These are phyloP conservation scores for Cardiospermum halicacabum DNA, from an alignment of 345 rosid species.

Conservation along the genomic window DNA sequence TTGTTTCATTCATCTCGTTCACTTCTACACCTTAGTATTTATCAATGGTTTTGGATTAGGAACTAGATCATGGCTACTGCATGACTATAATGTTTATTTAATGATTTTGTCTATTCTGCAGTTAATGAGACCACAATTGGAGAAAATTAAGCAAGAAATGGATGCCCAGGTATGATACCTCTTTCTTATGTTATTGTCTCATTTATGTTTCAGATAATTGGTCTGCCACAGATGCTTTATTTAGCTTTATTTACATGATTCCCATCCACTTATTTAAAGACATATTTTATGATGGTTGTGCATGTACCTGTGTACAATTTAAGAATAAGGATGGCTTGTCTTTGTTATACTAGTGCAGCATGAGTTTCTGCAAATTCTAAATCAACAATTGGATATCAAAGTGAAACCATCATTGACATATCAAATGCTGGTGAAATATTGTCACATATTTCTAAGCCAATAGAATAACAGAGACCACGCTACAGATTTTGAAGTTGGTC, in stretches of 20 bases:
- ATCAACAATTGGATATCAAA: background rate
- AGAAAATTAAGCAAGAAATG: slow-evolving; percentile 55
- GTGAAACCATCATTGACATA: slow-evolving; percentile 1
- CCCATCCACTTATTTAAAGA: too few species aligned
- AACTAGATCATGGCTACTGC: background rate
- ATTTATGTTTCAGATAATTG: background rate
- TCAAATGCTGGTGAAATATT: background rate
- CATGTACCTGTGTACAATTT: background rate
- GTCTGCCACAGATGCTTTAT: background rate
- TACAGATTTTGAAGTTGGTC: background rate
- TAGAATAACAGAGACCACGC: background rate
- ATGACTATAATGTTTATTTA: slow-evolving; percentile 7
- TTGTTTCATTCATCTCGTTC: background rate
- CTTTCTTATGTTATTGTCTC: slow-evolving; percentile 1
- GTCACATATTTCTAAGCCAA: background rate
- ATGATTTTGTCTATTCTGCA: slow-evolving; percentile 38
- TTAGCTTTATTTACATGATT: background rate
- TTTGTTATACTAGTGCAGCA: background rate
- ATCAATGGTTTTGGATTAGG: background rate
- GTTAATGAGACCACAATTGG: too few species aligned
- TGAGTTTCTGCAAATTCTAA: background rate
- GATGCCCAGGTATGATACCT: slow-evolving; percentile 39
- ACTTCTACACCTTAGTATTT: background rate
- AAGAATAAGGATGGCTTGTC: background rate
- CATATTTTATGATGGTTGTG: too few species aligned